These are phyloP conservation scores for Arthroderma sp. DNA, from an alignment of 2,329 filamentous ascomycete genomes.

Conservation along the genomic window DNA sequence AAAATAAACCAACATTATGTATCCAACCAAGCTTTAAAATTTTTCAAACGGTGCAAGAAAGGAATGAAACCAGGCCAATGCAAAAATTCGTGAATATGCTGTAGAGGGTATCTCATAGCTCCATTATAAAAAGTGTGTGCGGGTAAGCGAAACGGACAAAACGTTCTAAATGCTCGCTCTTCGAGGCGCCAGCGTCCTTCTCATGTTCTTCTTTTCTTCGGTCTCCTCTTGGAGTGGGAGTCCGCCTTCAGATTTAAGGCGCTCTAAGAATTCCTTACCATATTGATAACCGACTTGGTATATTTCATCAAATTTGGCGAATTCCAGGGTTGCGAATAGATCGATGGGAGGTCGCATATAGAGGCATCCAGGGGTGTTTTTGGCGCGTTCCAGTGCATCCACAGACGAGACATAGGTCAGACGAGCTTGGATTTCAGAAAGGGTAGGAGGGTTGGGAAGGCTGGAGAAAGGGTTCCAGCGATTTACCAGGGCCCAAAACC, in stretches of 20 bases:
- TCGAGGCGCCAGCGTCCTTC: slow-evolving; percentile 66
- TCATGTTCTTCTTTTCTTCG: slow-evolving; percentile 61
- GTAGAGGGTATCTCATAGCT: too few species aligned
- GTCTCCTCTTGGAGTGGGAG: slow-evolving; percentile 58
- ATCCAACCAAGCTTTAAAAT: too few species aligned
- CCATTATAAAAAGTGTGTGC: background rate
- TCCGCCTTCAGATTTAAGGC: slow-evolving; percentile 64
- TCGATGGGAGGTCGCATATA: slow-evolving; percentile 97
- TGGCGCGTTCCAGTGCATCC: slow-evolving; percentile 85
- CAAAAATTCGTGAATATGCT: too few species aligned
- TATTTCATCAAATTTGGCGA: slow-evolving; percentile 95
- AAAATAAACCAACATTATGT: too few species aligned
- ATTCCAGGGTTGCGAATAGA: slow-evolving; percentile 84
- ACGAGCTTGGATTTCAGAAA: slow-evolving; percentile 89
- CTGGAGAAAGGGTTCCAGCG: slow-evolving; percentile 92
- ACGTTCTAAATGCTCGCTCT: slow-evolving; percentile 55
- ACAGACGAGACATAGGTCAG: slow-evolving; percentile 91
- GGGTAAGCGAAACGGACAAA: background rate
- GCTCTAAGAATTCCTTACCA: slow-evolving; percentile 65
- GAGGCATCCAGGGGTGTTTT: slow-evolving; percentile 76
- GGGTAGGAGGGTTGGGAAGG: slow-evolving; percentile 79
- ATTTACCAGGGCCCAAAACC: slow-evolving; percentile 88
- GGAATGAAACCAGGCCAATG: too few species aligned
- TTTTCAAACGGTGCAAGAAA: too few species aligned
- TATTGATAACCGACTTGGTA: slow-evolving; percentile 79